Percentiles rank a stretch among this genome's conserved stretches.
These are phyloP conservation scores for Avena eriantha DNA, from an alignment of 176 grass and related monocot species.

Conservation along the genomic window DNA sequence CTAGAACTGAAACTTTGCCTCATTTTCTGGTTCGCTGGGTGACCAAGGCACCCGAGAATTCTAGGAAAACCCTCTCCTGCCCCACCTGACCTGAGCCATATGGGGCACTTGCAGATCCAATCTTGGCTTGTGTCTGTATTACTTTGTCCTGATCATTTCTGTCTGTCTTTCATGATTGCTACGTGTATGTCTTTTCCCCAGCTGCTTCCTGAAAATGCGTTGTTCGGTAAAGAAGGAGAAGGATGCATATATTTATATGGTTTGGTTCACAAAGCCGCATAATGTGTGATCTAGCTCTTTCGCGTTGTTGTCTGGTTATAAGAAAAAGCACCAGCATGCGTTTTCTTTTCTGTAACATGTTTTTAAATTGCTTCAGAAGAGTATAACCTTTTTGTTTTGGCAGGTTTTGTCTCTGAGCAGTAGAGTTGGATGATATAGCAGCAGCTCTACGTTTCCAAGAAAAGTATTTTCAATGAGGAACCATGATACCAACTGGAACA, in stretches of 20 bases:
- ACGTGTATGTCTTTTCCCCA: neutral
- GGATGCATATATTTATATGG: neutral
- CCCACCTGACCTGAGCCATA: neutral
- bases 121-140: constrained; percentile 31
- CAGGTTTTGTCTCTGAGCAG: neutral
- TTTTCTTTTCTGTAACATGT: neutral
- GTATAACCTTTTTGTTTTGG: too few species aligned
- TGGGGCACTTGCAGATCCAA: constrained; percentile 26
- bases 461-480: neutral
- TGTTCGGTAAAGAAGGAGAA: constrained; percentile 1
- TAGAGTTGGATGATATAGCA: neutral
- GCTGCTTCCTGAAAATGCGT: constrained; percentile 8
- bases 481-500: neutral
- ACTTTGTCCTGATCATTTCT: neutral
- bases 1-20: neutral
- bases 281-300: neutral
- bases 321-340: neutral
- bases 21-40: neutral
- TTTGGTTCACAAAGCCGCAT: neutral
- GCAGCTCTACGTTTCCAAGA: neutral
- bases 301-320: neutral
- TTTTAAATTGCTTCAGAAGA: neutral
- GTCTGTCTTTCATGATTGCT: neutral
- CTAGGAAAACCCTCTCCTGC: neutral
- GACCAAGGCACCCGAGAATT: neutral